Conservation (phyloP, 2,329 filamentous ascomycete genomes). For the Apiospora pterosperma region DNA sequence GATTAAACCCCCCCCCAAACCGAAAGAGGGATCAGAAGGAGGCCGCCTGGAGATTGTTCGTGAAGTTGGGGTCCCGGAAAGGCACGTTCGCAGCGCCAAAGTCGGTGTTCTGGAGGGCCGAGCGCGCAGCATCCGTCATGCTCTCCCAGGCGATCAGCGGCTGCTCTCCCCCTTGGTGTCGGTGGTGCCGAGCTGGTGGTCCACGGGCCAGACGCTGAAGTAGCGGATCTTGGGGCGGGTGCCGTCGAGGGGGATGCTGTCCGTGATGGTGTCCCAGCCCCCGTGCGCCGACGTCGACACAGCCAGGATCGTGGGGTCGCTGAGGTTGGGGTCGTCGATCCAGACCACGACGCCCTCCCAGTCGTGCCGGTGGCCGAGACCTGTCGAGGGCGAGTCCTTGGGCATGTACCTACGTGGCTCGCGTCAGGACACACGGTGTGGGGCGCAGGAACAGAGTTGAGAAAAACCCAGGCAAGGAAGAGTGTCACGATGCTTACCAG, state of each 20-base stretch:
- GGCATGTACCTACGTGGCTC: slow-evolving; percentile 30
- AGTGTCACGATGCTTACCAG: slow-evolving; percentile 17
- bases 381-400: slow-evolving; percentile 35
- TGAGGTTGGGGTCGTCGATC: slow-evolving; percentile 22
- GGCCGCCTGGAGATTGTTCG: slow-evolving; percentile 12
- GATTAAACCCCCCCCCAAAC: not conserved
- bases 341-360: slow-evolving; percentile 33
- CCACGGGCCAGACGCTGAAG: slow-evolving; percentile 24
- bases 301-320: slow-evolving; percentile 23
- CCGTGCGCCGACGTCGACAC: slow-evolving; percentile 31
- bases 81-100: slow-evolving; percentile 38
- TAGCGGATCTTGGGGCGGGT: slow-evolving; percentile 28
- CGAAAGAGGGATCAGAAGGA: not conserved
- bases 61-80: slow-evolving; percentile 28
- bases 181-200: slow-evolving; percentile 35
- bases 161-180: slow-evolving; percentile 31
- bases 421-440: slow-evolving; percentile 7
- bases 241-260: slow-evolving; percentile 20
- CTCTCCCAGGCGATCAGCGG: slow-evolving; percentile 38
- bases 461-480: not conserved
- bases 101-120: slow-evolving; percentile 31
- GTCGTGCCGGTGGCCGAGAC: slow-evolving; percentile 33
- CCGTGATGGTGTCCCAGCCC: slow-evolving; percentile 21
- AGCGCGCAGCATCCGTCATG: slow-evolving; percentile 28
- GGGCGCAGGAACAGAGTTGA: slow-evolving; percentile 7